Evolutionary conservation across 2,329 filamentous ascomycete species (phyloP).

Genomic region (Pseudofabraea citricarpa): DNA sequence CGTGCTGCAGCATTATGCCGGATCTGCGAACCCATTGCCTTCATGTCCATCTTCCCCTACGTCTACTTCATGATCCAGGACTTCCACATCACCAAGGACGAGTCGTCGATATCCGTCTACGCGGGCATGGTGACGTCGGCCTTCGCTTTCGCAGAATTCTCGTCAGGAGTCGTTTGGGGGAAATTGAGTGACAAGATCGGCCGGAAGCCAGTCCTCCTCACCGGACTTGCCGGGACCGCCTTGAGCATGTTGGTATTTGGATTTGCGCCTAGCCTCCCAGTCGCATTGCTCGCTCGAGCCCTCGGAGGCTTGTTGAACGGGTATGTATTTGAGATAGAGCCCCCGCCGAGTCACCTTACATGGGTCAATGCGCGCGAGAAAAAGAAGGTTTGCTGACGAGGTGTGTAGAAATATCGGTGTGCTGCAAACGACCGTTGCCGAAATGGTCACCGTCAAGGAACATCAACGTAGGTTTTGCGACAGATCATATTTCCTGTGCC

Average conservation of each 20-base stretch:
- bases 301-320: conserved; percentile 90
- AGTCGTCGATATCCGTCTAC: conserved; percentile 81
- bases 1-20: conserved; percentile 69
- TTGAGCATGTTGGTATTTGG: conserved; percentile 91
- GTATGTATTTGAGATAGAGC: conserved; percentile 41
- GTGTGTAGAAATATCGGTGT: conserved; percentile 79
- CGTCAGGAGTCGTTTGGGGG: conserved; percentile 89
- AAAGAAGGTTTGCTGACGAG: conserved; percentile 16
- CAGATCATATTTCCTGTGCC: conserved; percentile 7
- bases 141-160: conserved; percentile 94
- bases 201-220: conserved; percentile 85
- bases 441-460: conserved; percentile 87
- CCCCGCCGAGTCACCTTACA: neutral
- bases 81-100: conserved; percentile 77
- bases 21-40: conserved; percentile 97
- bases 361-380: conserved; percentile 8
- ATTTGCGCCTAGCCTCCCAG: conserved; percentile 75
- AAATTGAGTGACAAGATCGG: conserved; percentile 87
- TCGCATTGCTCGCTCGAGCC: conserved; percentile 82
- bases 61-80: conserved; percentile 97
- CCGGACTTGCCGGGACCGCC: conserved; percentile 84
- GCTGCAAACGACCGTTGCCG: conserved; percentile 89
- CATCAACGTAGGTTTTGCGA: conserved; percentile 71
- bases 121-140: conserved; percentile 94
- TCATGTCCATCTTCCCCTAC: conserved; percentile 99